Percentiles rank a stretch among this genome's conserved stretches.
These are phyloP conservation scores for Termitomyces heimii DNA, from an alignment of 768 basidiomycete genomes.

Conservation along the genomic window DNA sequence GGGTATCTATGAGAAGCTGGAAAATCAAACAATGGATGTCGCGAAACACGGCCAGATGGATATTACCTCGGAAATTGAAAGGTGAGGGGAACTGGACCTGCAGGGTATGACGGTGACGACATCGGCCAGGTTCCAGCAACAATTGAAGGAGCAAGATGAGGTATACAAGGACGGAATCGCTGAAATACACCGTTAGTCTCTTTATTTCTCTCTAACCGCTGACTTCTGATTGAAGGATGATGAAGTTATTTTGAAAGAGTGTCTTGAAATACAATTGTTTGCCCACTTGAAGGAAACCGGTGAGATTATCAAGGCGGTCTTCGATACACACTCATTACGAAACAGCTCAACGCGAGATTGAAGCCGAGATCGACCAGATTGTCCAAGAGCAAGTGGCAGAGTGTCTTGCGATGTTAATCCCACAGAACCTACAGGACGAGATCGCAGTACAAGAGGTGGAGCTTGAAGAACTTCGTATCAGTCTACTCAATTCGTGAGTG, in stretches of 20 bases:
- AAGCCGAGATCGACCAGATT: slow-evolving; percentile 40
- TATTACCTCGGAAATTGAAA: slow-evolving; percentile 32
- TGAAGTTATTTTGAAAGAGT: slow-evolving; percentile 41
- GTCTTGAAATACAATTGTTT: slow-evolving; percentile 37
- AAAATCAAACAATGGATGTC: slow-evolving; percentile 37
- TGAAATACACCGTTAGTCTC: slow-evolving; percentile 41
- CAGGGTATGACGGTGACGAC: not conserved
- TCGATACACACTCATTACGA: not conserved
- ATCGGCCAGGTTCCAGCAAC: slow-evolving; percentile 33
- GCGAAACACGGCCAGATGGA: slow-evolving; percentile 32
- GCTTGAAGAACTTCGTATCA: slow-evolving; percentile 38
- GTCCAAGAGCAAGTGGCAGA: slow-evolving; percentile 45
- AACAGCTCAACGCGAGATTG: slow-evolving; percentile 43
- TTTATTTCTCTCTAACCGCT: not conserved
- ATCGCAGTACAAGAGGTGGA: slow-evolving; percentile 36
- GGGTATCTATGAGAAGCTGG: slow-evolving; percentile 39
- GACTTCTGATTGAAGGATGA: not conserved
- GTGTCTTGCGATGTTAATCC: slow-evolving; percentile 40
- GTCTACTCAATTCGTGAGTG: slow-evolving; percentile 54
- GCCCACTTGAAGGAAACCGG: slow-evolving; percentile 40
- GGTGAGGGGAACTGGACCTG: slow-evolving; percentile 21
- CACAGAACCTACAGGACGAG: slow-evolving; percentile 42
- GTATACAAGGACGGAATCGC: slow-evolving; percentile 36
- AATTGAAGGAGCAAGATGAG: slow-evolving; percentile 37
- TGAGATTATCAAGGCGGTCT: slow-evolving; percentile 16